These are phyloP conservation scores for Lasiosphaeriaceae sp. DNA, from an alignment of 495 filamentous ascomycete genomes.

Conservation along the genomic window DNA sequence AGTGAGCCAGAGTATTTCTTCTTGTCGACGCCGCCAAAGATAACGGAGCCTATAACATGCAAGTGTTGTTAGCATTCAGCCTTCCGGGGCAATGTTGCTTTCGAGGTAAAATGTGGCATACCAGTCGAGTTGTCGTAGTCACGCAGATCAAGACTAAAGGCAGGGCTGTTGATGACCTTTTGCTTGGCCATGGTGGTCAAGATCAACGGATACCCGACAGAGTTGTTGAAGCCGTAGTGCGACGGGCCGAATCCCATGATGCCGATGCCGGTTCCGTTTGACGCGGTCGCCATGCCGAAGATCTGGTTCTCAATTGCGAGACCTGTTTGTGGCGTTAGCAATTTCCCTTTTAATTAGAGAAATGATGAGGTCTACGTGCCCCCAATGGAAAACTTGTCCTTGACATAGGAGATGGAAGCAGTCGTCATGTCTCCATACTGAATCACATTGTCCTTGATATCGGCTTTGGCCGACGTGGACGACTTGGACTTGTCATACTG, in stretches of 20 bases:
- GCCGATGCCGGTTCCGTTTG: slow-evolving; percentile 46
- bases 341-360: too few relatives aligned
- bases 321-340: too few relatives aligned
- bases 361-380: slow-evolving; percentile 2
- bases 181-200: slow-evolving; percentile 55
- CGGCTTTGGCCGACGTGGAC: slow-evolving; percentile 16
- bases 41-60: slow-evolving; percentile 51
- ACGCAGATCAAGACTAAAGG: slow-evolving; percentile 65
- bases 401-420: slow-evolving; percentile 18
- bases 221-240: slow-evolving; percentile 37
- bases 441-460: slow-evolving; percentile 14
- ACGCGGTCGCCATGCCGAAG: slow-evolving; percentile 33
- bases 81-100: too few relatives aligned
- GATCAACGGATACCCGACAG: slow-evolving; percentile 54
- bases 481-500: slow-evolving; percentile 27
- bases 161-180: slow-evolving; percentile 59
- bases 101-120: too few relatives aligned
- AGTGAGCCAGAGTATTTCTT: slow-evolving; percentile 63
- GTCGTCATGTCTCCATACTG: slow-evolving; percentile 21
- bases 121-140: slow-evolving; percentile 21
- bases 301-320: slow-evolving; percentile 26
- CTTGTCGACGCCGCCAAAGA: slow-evolving; percentile 76
- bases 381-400: slow-evolving; percentile 18
- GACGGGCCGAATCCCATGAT: slow-evolving; percentile 66
- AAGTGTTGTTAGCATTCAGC: too few relatives aligned